phyloP scores from a whole-genome alignment of 1,139 yeast species.

The Blastobotrys illinoisensis region DNA sequence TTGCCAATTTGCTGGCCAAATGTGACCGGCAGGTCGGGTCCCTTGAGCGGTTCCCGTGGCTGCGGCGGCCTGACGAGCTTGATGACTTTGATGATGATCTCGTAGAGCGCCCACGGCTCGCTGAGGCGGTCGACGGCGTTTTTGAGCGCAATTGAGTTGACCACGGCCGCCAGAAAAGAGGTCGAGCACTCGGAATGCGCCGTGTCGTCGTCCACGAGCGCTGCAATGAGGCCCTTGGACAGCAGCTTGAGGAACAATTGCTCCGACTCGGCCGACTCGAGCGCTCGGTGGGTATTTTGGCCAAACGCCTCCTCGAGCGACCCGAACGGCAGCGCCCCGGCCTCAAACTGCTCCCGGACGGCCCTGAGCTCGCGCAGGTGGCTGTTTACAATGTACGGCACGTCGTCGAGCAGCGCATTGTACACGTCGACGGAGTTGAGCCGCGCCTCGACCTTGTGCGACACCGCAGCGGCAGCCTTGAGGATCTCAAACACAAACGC shows the following conservation, averaged over 20 bases:
- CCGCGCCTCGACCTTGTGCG: conserved; percentile 11
- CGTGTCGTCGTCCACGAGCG: conserved; percentile 39
- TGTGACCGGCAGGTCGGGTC: conserved; percentile 1
- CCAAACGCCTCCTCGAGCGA: conserved; percentile 33
- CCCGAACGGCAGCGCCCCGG: conserved; percentile 25
- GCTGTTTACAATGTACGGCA: conserved; percentile 38
- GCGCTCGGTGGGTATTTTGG: conserved; percentile 48
- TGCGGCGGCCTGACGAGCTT: conserved; percentile 11
- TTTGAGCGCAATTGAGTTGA: conserved; percentile 40
- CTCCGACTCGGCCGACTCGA: conserved; percentile 24
- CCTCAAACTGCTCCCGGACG: conserved; percentile 19
- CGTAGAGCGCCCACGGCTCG: conserved; percentile 44
- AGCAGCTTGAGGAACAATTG: conserved; percentile 34
- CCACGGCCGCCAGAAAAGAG: conserved; percentile 36
- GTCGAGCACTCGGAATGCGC: conserved; percentile 36
- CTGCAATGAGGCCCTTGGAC: conserved; percentile 32
- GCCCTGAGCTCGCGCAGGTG: conserved; percentile 32
- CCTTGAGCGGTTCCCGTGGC: neutral
- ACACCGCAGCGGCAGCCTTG: conserved; percentile 16
- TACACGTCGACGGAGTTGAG: conserved; percentile 28
- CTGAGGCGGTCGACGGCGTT: conserved; percentile 39
- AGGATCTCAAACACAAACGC: conserved; percentile 39
- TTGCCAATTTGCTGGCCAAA: conserved; percentile 15
- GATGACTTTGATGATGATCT: conserved; percentile 33
- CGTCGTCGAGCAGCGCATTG: conserved; percentile 37